Evolutionary conservation across 768 basidiomycete species (phyloP).

Genomic region (Infundibulicybe gibba): DNA sequence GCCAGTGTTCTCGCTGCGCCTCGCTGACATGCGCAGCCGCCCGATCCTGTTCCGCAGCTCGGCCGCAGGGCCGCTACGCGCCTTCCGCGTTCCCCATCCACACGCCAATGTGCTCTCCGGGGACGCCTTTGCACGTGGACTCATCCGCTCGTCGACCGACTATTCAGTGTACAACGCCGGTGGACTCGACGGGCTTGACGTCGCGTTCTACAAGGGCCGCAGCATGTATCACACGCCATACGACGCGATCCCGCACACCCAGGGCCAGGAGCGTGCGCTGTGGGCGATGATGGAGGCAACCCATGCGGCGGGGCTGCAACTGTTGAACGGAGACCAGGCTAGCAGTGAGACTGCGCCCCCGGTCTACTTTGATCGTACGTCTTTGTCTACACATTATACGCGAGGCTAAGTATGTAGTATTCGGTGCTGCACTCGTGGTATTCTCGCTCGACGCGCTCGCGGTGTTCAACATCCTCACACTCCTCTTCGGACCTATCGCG

Average conservation of each 20-base stretch:
- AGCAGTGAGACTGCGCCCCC: slow-evolving; percentile 22
- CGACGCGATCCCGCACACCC: slow-evolving; percentile 60
- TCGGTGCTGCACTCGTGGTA: slow-evolving; percentile 49
- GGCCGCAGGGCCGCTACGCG: slow-evolving; percentile 38
- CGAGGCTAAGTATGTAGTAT: slow-evolving; percentile 38
- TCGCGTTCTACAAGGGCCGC: slow-evolving; percentile 75
- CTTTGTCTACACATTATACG: slow-evolving; percentile 1
- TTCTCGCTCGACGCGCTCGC: slow-evolving; percentile 50
- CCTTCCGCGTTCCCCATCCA: slow-evolving; percentile 48
- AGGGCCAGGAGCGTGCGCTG: slow-evolving; percentile 46
- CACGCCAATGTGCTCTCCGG: slow-evolving; percentile 69
- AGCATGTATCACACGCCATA: slow-evolving; percentile 76
- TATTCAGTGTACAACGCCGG: slow-evolving; percentile 58
- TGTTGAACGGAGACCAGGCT: slow-evolving; percentile 43
- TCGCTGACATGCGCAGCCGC: background rate
- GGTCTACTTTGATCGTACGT: slow-evolving; percentile 78
- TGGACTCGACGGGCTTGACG: slow-evolving; percentile 68
- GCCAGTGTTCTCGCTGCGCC: background rate
- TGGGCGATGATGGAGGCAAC: slow-evolving; percentile 81
- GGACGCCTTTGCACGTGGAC: slow-evolving; percentile 63
- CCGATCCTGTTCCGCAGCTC: background rate
- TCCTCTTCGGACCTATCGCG: slow-evolving; percentile 61
- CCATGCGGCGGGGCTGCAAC: slow-evolving; percentile 46
- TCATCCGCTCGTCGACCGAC: slow-evolving; percentile 71
- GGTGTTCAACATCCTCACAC: slow-evolving; percentile 52